These are phyloP conservation scores for Zea mays DNA, from an alignment of 176 grass and related monocot species.

Conservation along the genomic window Zm-B73-REFERENCE-NAM-5.0 NC_050105.1:148912001-148912500, in stretches of 20 bases:
- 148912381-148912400: background rate
- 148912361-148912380: conserved; percentile 89
- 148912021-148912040: no score
- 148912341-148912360: conserved; percentile 72
- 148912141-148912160: no score
- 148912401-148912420: background rate
- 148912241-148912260: conserved; percentile 68
- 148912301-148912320: conserved; percentile 67
- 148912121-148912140: no score
- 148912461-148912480: background rate
- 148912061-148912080: no score
- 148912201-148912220: no score
- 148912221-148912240: conserved; percentile 62
- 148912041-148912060: no score
- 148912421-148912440: background rate
- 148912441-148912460: background rate
- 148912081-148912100: no score
- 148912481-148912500: conserved; percentile 41
- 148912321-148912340: conserved; percentile 71
- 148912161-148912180: no score
- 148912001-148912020: no score
- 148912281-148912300: conserved; percentile 42
- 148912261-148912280: conserved; percentile 42
- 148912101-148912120: no score
- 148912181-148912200: no score